Conservation (phyloP, 768 basidiomycete genomes). For the Boletus reticuloceps region DNA sequence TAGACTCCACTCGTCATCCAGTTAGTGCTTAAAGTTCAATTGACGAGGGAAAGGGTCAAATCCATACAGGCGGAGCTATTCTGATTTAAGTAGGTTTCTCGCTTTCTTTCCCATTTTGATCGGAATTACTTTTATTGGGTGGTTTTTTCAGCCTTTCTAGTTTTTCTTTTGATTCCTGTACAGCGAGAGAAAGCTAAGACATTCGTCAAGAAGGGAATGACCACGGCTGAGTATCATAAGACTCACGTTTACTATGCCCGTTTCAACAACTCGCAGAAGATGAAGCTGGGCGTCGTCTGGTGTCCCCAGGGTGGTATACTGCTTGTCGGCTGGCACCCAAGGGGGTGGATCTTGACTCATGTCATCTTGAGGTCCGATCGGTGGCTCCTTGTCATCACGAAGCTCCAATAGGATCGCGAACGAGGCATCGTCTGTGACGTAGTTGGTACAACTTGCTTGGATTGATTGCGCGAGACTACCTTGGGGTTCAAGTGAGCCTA, state of each 20-base stretch:
- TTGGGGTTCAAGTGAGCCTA: conserved; percentile 56
- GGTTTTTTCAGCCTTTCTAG: conserved; percentile 29
- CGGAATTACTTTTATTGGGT: neutral
- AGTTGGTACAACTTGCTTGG: neutral
- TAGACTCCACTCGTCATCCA: neutral
- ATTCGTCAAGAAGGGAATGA: conserved; percentile 1
- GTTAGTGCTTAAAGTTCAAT: neutral
- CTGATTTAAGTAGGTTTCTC: conserved; percentile 4
- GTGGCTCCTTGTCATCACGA: conserved; percentile 59
- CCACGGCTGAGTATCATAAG: neutral
- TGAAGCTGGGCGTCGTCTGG: conserved; percentile 70
- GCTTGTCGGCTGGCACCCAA: conserved; percentile 73
- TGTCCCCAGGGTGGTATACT: conserved; percentile 65
- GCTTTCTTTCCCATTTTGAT: conserved; percentile 12
- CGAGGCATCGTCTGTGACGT: conserved; percentile 57
- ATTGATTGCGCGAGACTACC: conserved; percentile 35
- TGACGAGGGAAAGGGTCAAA: neutral
- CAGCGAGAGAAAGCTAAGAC: conserved; percentile 64
- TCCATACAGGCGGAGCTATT: neutral
- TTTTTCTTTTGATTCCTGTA: conserved; percentile 80
- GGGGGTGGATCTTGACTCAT: conserved; percentile 60
- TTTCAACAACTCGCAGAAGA: conserved; percentile 77
- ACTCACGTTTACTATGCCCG: conserved; percentile 76
- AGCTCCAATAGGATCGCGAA: conserved; percentile 86
- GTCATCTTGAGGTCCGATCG: conserved; percentile 44